phyloP scores from a whole-genome alignment of 345 rosid species.

The Dimocarpus longan region DNA sequence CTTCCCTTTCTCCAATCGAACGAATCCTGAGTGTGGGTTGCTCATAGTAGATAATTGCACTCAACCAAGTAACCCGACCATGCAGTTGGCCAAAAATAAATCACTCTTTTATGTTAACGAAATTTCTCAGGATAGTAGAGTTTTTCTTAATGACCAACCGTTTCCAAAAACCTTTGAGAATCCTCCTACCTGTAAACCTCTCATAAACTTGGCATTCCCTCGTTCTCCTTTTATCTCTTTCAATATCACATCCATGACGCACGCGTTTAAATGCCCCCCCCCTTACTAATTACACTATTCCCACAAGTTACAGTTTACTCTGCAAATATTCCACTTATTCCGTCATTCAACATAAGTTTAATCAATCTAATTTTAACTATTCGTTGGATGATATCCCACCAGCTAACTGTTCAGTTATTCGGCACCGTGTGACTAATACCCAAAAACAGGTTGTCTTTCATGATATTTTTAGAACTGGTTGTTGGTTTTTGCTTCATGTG shows the following conservation, averaged over 20 bases:
- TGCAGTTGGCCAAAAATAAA: too few species aligned
- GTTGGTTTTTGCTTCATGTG: slow-evolving; percentile 29
- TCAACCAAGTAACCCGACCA: too few species aligned
- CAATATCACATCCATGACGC: neutral
- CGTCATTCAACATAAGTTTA: too few species aligned
- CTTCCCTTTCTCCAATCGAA: too few species aligned
- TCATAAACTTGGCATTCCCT: slow-evolving; percentile 34
- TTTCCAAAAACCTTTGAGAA: too few species aligned
- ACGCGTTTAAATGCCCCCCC: slow-evolving; percentile 31
- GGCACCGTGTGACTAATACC: slow-evolving; percentile 18
- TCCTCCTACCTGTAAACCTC: slow-evolving; percentile 21
- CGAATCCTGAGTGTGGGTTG: too few species aligned
- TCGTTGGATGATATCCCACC: neutral
- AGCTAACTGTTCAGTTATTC: slow-evolving; percentile 32
- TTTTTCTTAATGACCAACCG: too few species aligned
- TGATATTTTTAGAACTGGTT: slow-evolving; percentile 7
- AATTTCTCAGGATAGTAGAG: too few species aligned
- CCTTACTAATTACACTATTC: neutral
- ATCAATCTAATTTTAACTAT: too few species aligned
- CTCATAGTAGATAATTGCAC: too few species aligned
- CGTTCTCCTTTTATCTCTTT: slow-evolving; percentile 32
- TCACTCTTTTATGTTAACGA: too few species aligned
- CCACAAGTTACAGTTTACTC: neutral
- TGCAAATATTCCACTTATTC: slow-evolving; percentile 10
- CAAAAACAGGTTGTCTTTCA: neutral